These are phyloP conservation scores for Diutina sp. DNA, from an alignment of 1,139 yeast genomes.

Conservation along the genomic window DNA sequence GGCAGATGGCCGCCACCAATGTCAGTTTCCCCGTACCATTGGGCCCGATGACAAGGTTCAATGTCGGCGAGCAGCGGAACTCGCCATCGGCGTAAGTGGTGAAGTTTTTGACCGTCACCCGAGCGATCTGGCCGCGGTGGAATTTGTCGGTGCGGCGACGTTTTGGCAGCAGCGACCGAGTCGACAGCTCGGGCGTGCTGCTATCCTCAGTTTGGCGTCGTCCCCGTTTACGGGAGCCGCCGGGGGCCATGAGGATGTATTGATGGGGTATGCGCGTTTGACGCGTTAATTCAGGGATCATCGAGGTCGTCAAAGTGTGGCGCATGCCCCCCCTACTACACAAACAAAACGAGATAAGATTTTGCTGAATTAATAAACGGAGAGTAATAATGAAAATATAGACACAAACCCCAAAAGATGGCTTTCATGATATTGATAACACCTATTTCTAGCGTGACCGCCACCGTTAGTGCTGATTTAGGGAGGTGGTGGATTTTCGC, in stretches of 20 bases:
- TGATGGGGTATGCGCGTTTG: not conserved
- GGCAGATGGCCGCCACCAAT: slow-evolving; percentile 83
- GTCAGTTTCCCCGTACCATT: slow-evolving; percentile 96
- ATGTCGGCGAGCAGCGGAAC: slow-evolving; percentile 66
- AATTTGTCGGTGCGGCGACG: slow-evolving; percentile 8
- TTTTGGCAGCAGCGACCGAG: not conserved
- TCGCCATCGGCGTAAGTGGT: slow-evolving; percentile 75
- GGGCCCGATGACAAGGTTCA: slow-evolving; percentile 93
- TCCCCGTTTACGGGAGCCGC: not conserved
- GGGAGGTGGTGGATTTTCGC: not conserved
- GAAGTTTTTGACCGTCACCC: slow-evolving; percentile 58
- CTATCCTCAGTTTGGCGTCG: not conserved
- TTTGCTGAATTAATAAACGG: too few species aligned
- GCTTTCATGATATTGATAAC: too few species aligned
- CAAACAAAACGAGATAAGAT: too few species aligned
- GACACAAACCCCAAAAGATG: too few species aligned
- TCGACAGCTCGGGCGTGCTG: not conserved
- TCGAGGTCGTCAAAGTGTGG: not conserved
- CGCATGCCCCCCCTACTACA: not conserved
- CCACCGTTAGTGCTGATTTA: not conserved
- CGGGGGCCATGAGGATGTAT: not conserved
- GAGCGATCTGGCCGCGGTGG: slow-evolving; percentile 55
- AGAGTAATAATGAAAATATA: too few species aligned
- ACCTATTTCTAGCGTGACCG: too few species aligned
- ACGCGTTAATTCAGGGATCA: not conserved